A percentile compares a stretch with the other conserved stretches of the same genome.
Evolutionary conservation across 1,284 basidiomycete genomes (phyloP).

Genomic region (Apiotrichum domesticum): DNA sequence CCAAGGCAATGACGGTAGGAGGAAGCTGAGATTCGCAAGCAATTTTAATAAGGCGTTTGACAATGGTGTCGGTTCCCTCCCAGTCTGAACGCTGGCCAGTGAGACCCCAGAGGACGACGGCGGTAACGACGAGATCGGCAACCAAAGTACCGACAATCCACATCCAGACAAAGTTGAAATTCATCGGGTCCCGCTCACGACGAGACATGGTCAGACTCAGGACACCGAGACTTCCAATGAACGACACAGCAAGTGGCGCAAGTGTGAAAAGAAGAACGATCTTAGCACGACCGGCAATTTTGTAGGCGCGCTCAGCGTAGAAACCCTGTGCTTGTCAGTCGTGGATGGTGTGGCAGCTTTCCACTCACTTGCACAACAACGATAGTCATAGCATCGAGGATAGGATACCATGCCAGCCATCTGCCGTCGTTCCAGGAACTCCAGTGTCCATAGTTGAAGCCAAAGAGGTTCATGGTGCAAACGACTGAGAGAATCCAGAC

Average conservation of each 20-base stretch:
- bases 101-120: constrained; percentile 21
- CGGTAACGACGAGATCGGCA: constrained; percentile 14
- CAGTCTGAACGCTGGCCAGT: constrained; percentile 23
- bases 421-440: constrained; percentile 5
- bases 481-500: constrained; percentile 5
- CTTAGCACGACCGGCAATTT: constrained; percentile 10
- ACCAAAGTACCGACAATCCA: constrained; percentile 7
- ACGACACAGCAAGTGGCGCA: constrained; percentile 4
- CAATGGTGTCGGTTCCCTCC: constrained; percentile 24
- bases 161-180: constrained; percentile 10
- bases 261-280: background rate
- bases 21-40: constrained; percentile 28
- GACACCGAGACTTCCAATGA: constrained; percentile 10
- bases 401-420: constrained; percentile 14
- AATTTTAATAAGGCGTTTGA: constrained; percentile 18
- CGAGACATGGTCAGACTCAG: background rate
- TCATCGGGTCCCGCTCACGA: background rate
- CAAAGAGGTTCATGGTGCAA: constrained; percentile 11
- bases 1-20: constrained; percentile 21
- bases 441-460: constrained; percentile 12
- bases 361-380: constrained; percentile 2
- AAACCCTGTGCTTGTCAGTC: constrained; percentile 3
- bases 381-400: constrained; percentile 11
- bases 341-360: background rate
- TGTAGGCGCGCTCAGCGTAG: constrained; percentile 18